Percentiles rank a stretch among this genome's conserved stretches.
Evolutionary conservation across 2,329 filamentous ascomycete genomes (phyloP).

Genomic region (Microsporum ferrugineum): DNA sequence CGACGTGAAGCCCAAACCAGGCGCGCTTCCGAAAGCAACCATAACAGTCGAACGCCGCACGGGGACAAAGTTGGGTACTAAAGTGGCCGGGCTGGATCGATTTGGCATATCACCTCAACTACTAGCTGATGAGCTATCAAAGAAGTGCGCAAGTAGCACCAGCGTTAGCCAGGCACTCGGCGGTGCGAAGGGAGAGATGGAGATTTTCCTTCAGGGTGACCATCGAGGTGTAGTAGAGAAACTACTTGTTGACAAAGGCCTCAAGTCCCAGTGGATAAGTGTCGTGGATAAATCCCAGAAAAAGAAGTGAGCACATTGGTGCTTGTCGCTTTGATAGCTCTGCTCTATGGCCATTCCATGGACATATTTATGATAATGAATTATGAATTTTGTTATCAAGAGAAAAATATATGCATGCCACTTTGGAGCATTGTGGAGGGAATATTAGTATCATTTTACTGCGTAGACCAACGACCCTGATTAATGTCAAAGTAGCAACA

Average conservation of each 20-base stretch:
- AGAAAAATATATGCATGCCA: neutral
- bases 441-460: too few relatives aligned
- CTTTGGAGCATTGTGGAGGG: neutral
- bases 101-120: slow-evolving; percentile 50
- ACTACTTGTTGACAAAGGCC: slow-evolving; percentile 48
- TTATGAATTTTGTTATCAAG: neutral
- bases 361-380: neutral
- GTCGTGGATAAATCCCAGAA: slow-evolving; percentile 58
- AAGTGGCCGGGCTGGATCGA: slow-evolving; percentile 49
- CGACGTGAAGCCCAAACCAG: slow-evolving; percentile 50
- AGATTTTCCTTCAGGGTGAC: slow-evolving; percentile 57
- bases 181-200: slow-evolving; percentile 53
- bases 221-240: slow-evolving; percentile 51
- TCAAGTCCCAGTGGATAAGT: slow-evolving; percentile 50
- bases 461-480: too few relatives aligned
- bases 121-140: slow-evolving; percentile 55
- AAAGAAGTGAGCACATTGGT: slow-evolving; percentile 37
- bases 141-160: slow-evolving; percentile 56
- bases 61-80: slow-evolving; percentile 55
- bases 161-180: slow-evolving; percentile 52
- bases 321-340: neutral
- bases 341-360: neutral
- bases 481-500: neutral
- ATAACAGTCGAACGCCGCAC: slow-evolving; percentile 53
- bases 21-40: slow-evolving; percentile 48